Evolutionary conservation across 2,329 filamentous ascomycete species (phyloP).

Genomic region (Pseudovirgaria hyperparasitica): DNA sequence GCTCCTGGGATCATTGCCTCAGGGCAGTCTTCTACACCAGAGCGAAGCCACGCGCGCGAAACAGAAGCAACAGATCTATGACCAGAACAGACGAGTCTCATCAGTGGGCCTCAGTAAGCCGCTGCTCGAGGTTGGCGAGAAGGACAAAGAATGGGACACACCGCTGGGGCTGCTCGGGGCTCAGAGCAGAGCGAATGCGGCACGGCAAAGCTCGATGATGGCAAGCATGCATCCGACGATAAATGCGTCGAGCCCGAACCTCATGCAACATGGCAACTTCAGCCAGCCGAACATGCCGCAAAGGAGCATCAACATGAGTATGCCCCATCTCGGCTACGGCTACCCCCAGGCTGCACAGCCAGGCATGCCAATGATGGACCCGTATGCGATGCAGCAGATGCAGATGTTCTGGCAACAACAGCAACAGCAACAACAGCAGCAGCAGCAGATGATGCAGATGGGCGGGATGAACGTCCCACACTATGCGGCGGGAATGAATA

Average conservation of each 20-base stretch:
- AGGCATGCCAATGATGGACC: not conserved
- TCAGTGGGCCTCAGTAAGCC: slow-evolving; percentile 18
- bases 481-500: slow-evolving; percentile 6
- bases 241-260: slow-evolving; percentile 1
- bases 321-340: too few species aligned
- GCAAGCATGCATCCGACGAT: too few species aligned
- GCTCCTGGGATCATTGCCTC: slow-evolving; percentile 20
- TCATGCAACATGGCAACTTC: slow-evolving; percentile 1
- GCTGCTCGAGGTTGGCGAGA: slow-evolving; percentile 13
- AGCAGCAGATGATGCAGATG: slow-evolving; percentile 5
- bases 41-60: slow-evolving; percentile 24
- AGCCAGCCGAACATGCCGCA: slow-evolving; percentile 6
- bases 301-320: slow-evolving; percentile 6
- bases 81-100: slow-evolving; percentile 18
- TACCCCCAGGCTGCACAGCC: too few species aligned
- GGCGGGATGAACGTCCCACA: slow-evolving; percentile 3
- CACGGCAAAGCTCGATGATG: slow-evolving; percentile 6
- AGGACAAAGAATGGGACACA: slow-evolving; percentile 8
- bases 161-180: slow-evolving; percentile 6
- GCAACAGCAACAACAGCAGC: too few species aligned
- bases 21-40: slow-evolving; percentile 28
- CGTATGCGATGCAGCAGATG: slow-evolving; percentile 5
- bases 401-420: too few species aligned
- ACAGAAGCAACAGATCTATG: slow-evolving; percentile 20
- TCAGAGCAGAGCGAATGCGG: slow-evolving; percentile 8